Percentiles rank a stretch among this genome's conserved stretches.
Evolutionary conservation across 2,329 filamentous ascomycete species (phyloP).

Genomic region (Rutstroemia sp.): DNA sequence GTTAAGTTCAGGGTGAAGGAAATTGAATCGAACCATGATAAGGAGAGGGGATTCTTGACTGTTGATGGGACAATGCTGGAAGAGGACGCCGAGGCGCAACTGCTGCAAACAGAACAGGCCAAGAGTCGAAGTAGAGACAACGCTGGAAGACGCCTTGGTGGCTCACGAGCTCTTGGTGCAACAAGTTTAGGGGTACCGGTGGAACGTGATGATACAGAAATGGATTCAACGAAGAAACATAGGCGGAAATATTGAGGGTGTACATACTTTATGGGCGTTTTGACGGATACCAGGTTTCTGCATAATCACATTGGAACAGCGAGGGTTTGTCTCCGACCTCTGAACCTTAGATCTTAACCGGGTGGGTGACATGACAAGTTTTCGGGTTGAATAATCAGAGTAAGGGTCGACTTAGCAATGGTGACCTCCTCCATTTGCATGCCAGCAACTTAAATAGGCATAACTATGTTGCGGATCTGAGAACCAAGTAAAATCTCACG

Average conservation of each 20-base stretch:
- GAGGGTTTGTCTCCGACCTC: background rate
- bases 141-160: conserved; percentile 33
- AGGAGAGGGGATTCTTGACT: conserved; percentile 71
- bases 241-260: conserved; percentile 4
- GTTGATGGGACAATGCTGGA: conserved; percentile 83
- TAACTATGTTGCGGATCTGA: background rate
- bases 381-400: background rate
- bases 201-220: conserved; percentile 17
- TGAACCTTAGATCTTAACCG: too few species aligned
- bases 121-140: conserved; percentile 31
- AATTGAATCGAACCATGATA: conserved; percentile 71
- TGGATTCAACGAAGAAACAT: conserved; percentile 4
- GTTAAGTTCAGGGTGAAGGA: conserved; percentile 75
- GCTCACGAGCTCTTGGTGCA: conserved; percentile 24
- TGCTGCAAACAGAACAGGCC: conserved; percentile 47
- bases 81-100: conserved; percentile 54
- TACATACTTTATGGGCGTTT: background rate
- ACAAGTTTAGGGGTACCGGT: conserved; percentile 25
- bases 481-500: background rate
- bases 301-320: conserved; percentile 1
- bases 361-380: background rate
- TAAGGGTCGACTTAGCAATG: too few species aligned
- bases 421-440: background rate
- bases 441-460: background rate
- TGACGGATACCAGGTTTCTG: conserved; percentile 8